Conservation (phyloP, 2,329 filamentous ascomycete species). For the Exophiala sideris region DNA sequence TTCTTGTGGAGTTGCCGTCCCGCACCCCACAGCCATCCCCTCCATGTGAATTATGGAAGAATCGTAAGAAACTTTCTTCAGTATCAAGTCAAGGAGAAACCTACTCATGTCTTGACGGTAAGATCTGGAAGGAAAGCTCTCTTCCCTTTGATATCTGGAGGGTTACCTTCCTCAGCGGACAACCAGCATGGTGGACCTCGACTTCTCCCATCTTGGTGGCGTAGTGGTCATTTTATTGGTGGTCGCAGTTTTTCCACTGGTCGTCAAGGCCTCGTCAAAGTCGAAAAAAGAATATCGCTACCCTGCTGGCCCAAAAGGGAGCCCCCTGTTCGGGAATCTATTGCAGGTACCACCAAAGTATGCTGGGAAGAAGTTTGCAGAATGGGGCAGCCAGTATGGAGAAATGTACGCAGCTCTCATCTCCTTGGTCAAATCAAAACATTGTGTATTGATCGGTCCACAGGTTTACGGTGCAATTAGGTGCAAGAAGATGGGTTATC, state of each 20-base stretch:
- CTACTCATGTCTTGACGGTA: too few species aligned
- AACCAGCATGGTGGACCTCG: background rate
- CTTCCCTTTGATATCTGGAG: background rate
- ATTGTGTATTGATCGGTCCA: background rate
- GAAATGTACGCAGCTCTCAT: background rate
- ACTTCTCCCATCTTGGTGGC: background rate
- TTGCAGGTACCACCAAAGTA: constrained; percentile 9
- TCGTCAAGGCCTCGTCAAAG: background rate
- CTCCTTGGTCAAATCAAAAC: background rate
- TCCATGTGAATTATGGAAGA: too few species aligned
- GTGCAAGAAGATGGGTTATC: constrained; percentile 5
- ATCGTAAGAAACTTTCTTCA: too few species aligned
- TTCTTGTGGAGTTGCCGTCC: too few species aligned
- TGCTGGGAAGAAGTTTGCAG: background rate
- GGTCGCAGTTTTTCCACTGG: background rate
- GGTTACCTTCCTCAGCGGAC: background rate
- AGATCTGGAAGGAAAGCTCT: background rate
- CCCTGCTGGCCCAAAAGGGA: constrained; percentile 6
- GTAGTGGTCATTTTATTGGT: background rate
- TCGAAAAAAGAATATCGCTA: constrained; percentile 7
- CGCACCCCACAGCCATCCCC: too few species aligned
- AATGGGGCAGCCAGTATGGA: constrained; percentile 7
- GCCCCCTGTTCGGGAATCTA: constrained; percentile 10
- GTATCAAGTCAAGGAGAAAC: too few species aligned
- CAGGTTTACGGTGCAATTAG: constrained; percentile 11